Conservation (phyloP, 305 asterid species). For the Solanum hybrid region DNA sequence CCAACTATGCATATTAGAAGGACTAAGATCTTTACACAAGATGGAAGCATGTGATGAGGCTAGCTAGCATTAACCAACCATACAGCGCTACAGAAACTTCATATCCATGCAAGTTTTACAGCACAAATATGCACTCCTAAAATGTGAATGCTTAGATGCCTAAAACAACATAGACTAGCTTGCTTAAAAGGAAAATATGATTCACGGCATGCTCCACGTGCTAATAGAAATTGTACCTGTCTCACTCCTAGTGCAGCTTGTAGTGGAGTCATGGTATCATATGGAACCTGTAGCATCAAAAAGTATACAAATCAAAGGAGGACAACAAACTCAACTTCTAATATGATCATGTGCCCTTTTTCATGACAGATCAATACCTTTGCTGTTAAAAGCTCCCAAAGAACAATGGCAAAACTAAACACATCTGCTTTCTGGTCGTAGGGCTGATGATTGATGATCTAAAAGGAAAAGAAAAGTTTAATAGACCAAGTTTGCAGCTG, state of each 20-base stretch:
- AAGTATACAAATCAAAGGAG: neutral
- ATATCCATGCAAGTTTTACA: neutral
- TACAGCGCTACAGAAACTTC: neutral
- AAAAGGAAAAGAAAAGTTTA: conserved; percentile 3
- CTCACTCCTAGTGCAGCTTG: conserved; percentile 91
- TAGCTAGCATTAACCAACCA: neutral
- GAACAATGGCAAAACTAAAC: conserved; percentile 83
- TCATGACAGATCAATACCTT: conserved; percentile 36
- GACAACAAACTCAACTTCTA: neutral
- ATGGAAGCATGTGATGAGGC: neutral
- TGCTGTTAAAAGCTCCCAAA: conserved; percentile 90
- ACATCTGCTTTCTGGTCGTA: conserved; percentile 93
- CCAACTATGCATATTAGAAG: neutral
- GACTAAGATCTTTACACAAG: neutral
- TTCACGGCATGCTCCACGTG: neutral
- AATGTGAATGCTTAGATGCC: neutral
- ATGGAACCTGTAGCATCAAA: conserved; percentile 55
- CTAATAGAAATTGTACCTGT: conserved; percentile 38
- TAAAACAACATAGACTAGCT: neutral
- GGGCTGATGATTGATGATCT: conserved; percentile 87
- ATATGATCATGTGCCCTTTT: neutral
- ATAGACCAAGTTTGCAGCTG: neutral
- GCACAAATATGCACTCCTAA: neutral
- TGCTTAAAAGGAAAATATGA: neutral
- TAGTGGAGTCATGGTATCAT: conserved; percentile 66